Evolutionary conservation across 306 rosid genomes (phyloP), one percentile per base, ranked within the genome.

Genomic region (Acacia confusa): DNA sequence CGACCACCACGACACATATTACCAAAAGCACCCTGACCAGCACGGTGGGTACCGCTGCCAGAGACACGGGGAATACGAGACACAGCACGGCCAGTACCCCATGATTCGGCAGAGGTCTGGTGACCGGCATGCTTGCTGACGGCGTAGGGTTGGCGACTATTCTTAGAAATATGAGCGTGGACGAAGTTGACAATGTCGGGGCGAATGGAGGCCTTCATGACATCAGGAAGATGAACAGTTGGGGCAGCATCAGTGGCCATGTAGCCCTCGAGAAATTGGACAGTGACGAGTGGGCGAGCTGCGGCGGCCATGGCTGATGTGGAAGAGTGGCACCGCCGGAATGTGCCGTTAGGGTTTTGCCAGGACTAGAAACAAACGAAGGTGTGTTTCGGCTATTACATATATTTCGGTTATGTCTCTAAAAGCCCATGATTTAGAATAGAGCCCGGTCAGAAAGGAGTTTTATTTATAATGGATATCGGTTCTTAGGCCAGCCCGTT

Each of bases 1-100:
- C 97, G 91, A 0, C 97, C 97, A 0, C 97, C 97, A 0, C 97
- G 95, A 76, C 97, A 92, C 97, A 92, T 92, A 92, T 92, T 92
- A 4, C 97, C 95, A 60, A 92, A 90, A 17, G 95, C 95, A 0
- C 84, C 97, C 84, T 92, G 95, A 0, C 97, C 95, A 2, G 97
- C 97, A 17, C 95, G 97, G 80, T 92, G 97, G 2, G 97, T 92
- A 1, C 97, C 97, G n/a, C 97, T 94, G 0, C 97, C 97, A 7
- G 94, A 89, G 5, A 92, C 95, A 1, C 97, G 94, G 1, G 97
- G 94, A 25, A 90, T 92, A 72, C 97, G 97, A 0, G 97, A 92
- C 2, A 92, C 94, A 2, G 97, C 97, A 7, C 97, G 94, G 0
- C 97, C 97, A 0, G 97, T 92, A 1, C 97, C 97, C 97, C 97